These are phyloP conservation scores for Halenospora varia DNA, from an alignment of 495 filamentous ascomycete species.

Conservation along the genomic window DNA sequence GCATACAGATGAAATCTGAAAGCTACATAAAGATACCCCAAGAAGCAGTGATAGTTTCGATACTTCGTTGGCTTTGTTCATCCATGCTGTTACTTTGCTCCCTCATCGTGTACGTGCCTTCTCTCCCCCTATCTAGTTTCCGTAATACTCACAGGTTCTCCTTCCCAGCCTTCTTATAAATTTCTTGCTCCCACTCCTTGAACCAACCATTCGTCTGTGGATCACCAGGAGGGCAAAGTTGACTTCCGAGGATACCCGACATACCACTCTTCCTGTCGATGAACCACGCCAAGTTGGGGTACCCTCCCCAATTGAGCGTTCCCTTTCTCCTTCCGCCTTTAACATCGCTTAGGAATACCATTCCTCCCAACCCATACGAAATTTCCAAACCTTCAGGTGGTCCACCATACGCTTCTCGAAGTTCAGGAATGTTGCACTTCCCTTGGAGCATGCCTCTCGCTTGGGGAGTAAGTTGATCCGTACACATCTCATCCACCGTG, in stretches of 20 bases:
- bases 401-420: not conserved
- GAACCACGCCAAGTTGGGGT: constrained; percentile 18
- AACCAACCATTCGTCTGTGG: not conserved
- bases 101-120: not conserved
- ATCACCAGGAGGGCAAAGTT: constrained; percentile 20
- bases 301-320: constrained; percentile 19
- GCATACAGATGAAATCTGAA: no score
- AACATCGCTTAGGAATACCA: constrained; percentile 27
- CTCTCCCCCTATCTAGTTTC: not conserved
- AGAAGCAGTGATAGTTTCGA: no score
- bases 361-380: constrained; percentile 31
- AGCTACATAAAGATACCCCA: no score
- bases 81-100: not conserved
- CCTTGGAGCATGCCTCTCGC: not conserved
- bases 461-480: constrained; percentile 27
- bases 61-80: no score
- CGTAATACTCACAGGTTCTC: constrained; percentile 8
- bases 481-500: constrained; percentile 44
- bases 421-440: not conserved
- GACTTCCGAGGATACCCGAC: constrained; percentile 13
- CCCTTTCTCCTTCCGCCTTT: constrained; percentile 24
- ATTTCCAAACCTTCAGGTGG: constrained; percentile 13
- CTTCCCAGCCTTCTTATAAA: constrained; percentile 21
- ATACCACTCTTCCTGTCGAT: constrained; percentile 18
- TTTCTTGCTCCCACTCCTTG: constrained; percentile 6